Evolutionary conservation across 768 basidiomycete species (phyloP), one percentile per base, ranked within the genome.

Genomic region (Tricholomella constricta): DNA sequence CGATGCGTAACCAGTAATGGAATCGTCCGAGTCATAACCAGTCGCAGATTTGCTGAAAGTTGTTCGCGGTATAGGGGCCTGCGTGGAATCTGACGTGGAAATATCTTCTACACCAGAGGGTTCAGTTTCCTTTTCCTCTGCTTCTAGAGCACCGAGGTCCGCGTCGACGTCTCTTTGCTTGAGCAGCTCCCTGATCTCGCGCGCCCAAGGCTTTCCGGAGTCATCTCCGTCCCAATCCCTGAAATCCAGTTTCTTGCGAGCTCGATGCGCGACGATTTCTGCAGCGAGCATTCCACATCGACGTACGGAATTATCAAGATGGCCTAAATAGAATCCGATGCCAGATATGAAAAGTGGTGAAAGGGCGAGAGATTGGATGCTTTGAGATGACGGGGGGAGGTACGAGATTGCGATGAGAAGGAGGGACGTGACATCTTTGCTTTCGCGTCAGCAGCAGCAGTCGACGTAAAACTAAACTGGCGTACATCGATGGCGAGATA

Each of bases 201-300:
- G 72, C 15, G 82, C 84, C 84, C 90, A 91, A 19, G 65, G 70
- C 55, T 78, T 84, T 7, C 82, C 86, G 23, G 80, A 75, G 4
- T 82, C 85, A 1, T 84, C 79, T 1, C 88, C 92, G 7, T 89
- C 87, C 95, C 95, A 97, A 35, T 80, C 83, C 0, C 81, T 86
- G 58, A 99, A 98, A 52, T 83, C 76, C 19, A 98, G 75, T 43
- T 78, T 78, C 65, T 88, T 89, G 6, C 84, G 80, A 12, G 76
- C 76, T 23, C 75, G 73, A 5, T 74, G 72, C 1, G 92, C 89
- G 8, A 88, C 78, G 15, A 88, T 74, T 69, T 99, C 96, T 0
- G 91, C 96, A 0, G 83, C 85, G 29, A 98, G 79, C 94, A 99
- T 96, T 3, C 97, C 97, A 59, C 93, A 89, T 22, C 86, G 80